Base-by-base conservation (phyloP, 176 grass and related monocot species). In the Aechmea fasciata region DNA sequence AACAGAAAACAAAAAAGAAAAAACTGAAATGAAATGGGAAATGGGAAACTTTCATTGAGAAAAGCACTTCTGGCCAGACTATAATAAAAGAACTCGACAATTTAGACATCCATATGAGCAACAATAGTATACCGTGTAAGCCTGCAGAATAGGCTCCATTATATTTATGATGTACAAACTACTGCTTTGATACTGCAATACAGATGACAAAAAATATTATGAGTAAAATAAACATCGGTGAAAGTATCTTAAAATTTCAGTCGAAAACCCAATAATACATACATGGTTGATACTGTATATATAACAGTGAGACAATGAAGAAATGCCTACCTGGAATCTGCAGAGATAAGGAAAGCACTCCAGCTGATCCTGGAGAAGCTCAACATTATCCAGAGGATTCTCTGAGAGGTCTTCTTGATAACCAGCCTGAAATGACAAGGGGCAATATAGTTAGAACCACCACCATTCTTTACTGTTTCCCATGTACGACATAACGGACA, bases 111-210 rank as follows among this genome's bases (percentile, higher is more conserved):
- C 33, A 7, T 10, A 61, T 61, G 20, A 9, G 74, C 57, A 80
- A 47, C 66, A 78, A 10, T 65, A 72, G 72, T 78, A 83, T 90
- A 99, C 95, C 77, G 95, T 99, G 78, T 99, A 99, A 82, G 82
- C 95, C 80, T 94, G 95, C 52, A 99, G 84, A 86, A 99, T 89
- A 87, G 95, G 95, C 79, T 99, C 95, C 87, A 99, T 82, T 61
- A 99, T 94, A 49, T 99, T 99, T 79, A 99, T 90, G 75, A 99
- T 99, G 78, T 86, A 90, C 26, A 90, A 47, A 66, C 95, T 99
- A 72, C 86, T 90, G 52, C 73, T 90, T 88, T 88, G 82, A 74
- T 99, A 99, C 95, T 99, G 90, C 80, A 90, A 76, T 49, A 70
- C 75, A 74, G 29, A 53, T 47, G 72, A 83, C 71, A 63, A 79